Percentiles rank a stretch among this genome's conserved stretches.
Conservation (phyloP, 129 eudicot genomes). For the Saussurea involucrata region DNA sequence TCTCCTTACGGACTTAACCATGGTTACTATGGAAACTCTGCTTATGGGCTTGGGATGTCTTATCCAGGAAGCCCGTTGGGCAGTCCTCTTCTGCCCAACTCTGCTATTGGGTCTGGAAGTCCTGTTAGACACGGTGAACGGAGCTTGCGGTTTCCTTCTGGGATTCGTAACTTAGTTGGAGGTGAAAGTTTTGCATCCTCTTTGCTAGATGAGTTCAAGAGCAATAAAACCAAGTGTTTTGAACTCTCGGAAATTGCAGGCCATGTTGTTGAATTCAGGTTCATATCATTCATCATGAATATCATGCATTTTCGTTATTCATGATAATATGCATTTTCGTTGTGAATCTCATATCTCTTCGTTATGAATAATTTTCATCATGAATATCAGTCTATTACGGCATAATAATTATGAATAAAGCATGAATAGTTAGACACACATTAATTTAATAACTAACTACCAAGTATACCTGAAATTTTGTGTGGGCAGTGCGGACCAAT, state of each 20-base stretch:
- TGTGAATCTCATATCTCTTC: neutral
- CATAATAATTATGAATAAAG: too few relatives aligned
- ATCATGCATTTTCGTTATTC: neutral
- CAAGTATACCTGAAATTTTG: neutral
- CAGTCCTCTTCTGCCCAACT: slow-evolving; percentile 54
- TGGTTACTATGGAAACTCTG: slow-evolving; percentile 66
- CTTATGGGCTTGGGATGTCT: slow-evolving; percentile 59
- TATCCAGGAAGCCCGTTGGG: slow-evolving; percentile 74
- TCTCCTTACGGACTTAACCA: slow-evolving; percentile 63
- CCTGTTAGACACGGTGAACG: slow-evolving; percentile 77
- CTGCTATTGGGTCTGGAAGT: slow-evolving; percentile 72
- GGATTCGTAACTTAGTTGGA: slow-evolving; percentile 68
- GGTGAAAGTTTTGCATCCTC: slow-evolving; percentile 66
- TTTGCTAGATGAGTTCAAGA: slow-evolving; percentile 86
- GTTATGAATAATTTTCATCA: too few relatives aligned
- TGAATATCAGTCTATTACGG: neutral
- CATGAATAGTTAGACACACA: neutral
- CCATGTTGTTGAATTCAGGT: slow-evolving; percentile 97
- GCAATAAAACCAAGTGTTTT: slow-evolving; percentile 80
- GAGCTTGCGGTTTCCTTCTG: slow-evolving; percentile 62
- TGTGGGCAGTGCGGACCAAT: slow-evolving; percentile 81
- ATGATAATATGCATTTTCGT: neutral
- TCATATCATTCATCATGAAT: neutral
- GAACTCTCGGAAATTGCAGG: slow-evolving; percentile 87
- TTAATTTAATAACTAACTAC: neutral